These are phyloP conservation scores for Scutellospora calospora DNA, from an alignment of 371 early-diverging fungal species.

Conservation along the genomic window DNA sequence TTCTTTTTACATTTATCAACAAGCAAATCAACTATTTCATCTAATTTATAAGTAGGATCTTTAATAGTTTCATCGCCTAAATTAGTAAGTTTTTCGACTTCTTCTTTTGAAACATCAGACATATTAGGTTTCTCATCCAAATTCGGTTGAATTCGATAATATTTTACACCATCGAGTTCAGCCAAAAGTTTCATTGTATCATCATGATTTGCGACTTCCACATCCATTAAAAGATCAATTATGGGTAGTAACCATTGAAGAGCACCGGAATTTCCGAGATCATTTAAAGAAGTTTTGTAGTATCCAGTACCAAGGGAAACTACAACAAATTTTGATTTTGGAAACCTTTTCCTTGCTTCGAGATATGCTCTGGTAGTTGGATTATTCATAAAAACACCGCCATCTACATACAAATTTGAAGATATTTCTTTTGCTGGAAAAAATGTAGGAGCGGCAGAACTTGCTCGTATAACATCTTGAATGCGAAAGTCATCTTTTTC, in stretches of 20 bases:
- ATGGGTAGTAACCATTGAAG: not conserved
- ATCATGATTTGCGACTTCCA: not conserved
- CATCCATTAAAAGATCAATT: not conserved
- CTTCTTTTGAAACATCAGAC: not conserved
- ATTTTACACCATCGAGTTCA: not conserved
- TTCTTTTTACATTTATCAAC: too few relatives aligned
- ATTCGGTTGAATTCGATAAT: not conserved
- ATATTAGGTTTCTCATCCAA: not conserved
- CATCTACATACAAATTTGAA: not conserved
- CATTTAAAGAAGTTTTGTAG: not conserved
- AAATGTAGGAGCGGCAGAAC: constrained; percentile 42
- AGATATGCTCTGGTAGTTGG: not conserved
- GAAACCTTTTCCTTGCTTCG: not conserved
- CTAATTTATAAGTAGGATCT: too few relatives aligned
- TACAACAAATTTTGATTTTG: not conserved
- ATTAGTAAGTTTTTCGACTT: not conserved
- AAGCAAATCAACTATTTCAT: too few relatives aligned
- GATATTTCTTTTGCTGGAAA: constrained; percentile 27
- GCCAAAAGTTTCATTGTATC: not conserved
- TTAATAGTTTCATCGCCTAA: not conserved
- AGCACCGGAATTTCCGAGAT: not conserved
- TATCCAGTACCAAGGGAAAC: not conserved
- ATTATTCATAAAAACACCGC: constrained; percentile 16
- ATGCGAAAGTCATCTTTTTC: too few relatives aligned
- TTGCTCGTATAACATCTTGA: constrained; percentile 37